phyloP scores from a whole-genome alignment of 495 filamentous ascomycete genomes.

The Geopyxis carbonaria region DNA sequence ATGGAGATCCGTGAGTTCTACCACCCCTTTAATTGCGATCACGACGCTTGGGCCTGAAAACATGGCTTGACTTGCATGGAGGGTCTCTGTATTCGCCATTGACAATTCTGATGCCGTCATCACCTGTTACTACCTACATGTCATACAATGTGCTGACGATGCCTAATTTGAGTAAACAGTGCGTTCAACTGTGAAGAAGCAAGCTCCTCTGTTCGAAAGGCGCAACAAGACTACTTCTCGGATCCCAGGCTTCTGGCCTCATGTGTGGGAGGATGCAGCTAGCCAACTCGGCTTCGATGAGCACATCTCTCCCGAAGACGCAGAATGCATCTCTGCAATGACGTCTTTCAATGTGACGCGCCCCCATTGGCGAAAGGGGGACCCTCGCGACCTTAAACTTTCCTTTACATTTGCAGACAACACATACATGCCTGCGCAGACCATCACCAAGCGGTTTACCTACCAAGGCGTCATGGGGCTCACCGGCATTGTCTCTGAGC shows the following conservation, averaged over 20 bases:
- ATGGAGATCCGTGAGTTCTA: constrained; percentile 44
- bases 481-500: constrained; percentile 58
- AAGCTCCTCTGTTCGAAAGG: constrained; percentile 48
- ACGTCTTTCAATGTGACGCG: constrained; percentile 43
- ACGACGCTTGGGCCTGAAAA: too few species aligned
- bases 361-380: constrained; percentile 26
- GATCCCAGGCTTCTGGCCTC: constrained; percentile 74
- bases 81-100: too few species aligned
- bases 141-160: too few species aligned
- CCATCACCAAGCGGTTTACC: constrained; percentile 68
- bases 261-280: constrained; percentile 71
- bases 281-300: constrained; percentile 53
- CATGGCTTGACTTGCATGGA: too few species aligned
- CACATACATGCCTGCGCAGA: constrained; percentile 52
- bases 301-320: constrained; percentile 63
- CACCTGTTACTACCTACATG: too few species aligned
- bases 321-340: constrained; percentile 35
- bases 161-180: too few species aligned
- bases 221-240: constrained; percentile 47
- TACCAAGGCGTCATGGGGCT: constrained; percentile 24
- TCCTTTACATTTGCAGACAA: constrained; percentile 48
- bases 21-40: too few species aligned
- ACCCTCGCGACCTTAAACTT: constrained; percentile 49
- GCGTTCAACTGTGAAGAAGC: constrained; percentile 26
- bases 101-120: too few species aligned